A percentile compares a stretch with the other conserved stretches of the same genome.
Conservation (phyloP, 2,329 filamentous ascomycete species). For the Dothideomycetes sp. region DNA sequence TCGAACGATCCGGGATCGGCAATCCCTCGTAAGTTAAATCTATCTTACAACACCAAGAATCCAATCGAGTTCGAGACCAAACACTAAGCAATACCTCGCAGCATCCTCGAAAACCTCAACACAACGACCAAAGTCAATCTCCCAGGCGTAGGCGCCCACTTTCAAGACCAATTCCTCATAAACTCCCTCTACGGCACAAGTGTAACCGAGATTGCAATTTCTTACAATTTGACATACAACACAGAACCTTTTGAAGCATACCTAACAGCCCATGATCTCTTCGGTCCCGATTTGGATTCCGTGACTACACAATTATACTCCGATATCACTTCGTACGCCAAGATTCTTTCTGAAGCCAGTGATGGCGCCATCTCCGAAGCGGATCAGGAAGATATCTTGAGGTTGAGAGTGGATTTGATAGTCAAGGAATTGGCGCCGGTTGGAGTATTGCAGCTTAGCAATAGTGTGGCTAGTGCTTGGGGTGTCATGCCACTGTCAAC, state of each 20-base stretch:
- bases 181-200: slow-evolving; percentile 18
- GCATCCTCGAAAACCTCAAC: slow-evolving; percentile 4
- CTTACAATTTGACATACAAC: not conserved
- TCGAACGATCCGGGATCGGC: slow-evolving; percentile 56
- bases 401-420: slow-evolving; percentile 40
- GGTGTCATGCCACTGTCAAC: slow-evolving; percentile 27
- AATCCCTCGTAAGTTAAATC: slow-evolving; percentile 22
- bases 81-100: not conserved
- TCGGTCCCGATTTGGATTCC: slow-evolving; percentile 20
- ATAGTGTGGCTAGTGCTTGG: slow-evolving; percentile 28
- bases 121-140: slow-evolving; percentile 30
- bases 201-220: not conserved
- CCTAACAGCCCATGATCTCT: slow-evolving; percentile 28
- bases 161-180: slow-evolving; percentile 18
- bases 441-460: slow-evolving; percentile 35
- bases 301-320: slow-evolving; percentile 18
- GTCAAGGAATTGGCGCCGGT: slow-evolving; percentile 37
- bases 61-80: too few species aligned
- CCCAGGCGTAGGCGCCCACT: slow-evolving; percentile 33
- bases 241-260: slow-evolving; percentile 14
- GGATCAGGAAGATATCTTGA: slow-evolving; percentile 33
- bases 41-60: too few species aligned
- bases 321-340: slow-evolving; percentile 25
- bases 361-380: slow-evolving; percentile 18
- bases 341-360: slow-evolving; percentile 15